These are phyloP conservation scores for Penicillium crystallinum DNA, from an alignment of 495 filamentous ascomycete species.

Conservation along the genomic window DNA sequence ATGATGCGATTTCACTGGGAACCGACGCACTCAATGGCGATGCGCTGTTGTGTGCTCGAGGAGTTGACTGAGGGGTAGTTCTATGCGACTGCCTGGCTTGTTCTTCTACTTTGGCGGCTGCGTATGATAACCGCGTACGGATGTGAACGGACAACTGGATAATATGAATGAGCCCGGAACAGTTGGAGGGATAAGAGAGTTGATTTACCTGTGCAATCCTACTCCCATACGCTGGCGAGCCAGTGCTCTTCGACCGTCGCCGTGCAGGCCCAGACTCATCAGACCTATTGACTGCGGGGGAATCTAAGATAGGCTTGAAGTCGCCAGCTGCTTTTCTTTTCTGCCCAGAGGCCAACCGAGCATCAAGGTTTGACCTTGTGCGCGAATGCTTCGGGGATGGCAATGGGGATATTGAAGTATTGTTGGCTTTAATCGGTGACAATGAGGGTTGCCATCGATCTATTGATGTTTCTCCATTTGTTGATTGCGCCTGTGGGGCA, in stretches of 20 bases:
- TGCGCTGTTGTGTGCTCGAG: conserved; percentile 52
- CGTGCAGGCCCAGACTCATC: conserved; percentile 22
- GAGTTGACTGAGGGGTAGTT: conserved; percentile 61
- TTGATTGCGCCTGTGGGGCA: not conserved
- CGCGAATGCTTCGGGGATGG: conserved; percentile 6
- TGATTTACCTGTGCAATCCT: conserved; percentile 68
- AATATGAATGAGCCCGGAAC: conserved; percentile 17
- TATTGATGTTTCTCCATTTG: conserved; percentile 8
- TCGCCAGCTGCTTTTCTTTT: conserved; percentile 65
- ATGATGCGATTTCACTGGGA: conserved; percentile 6
- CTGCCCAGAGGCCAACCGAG: conserved; percentile 24
- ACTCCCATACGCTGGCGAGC: conserved; percentile 54
- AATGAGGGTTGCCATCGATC: conserved; percentile 7
- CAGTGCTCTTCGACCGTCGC: conserved; percentile 63
- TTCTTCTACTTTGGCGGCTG: conserved; percentile 85
- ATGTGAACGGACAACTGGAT: conserved; percentile 69
- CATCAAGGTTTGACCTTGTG: conserved; percentile 9
- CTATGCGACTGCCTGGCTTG: conserved; percentile 72
- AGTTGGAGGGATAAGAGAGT: not conserved
- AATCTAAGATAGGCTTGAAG: conserved; percentile 48
- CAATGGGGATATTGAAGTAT: conserved; percentile 9
- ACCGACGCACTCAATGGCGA: conserved; percentile 4
- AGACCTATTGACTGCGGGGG: conserved; percentile 29
- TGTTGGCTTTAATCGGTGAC: conserved; percentile 7
- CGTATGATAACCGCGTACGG: conserved; percentile 75